phyloP scores from a whole-genome alignment of 345 rosid genomes.

The Pugionium dolabratum region DNA sequence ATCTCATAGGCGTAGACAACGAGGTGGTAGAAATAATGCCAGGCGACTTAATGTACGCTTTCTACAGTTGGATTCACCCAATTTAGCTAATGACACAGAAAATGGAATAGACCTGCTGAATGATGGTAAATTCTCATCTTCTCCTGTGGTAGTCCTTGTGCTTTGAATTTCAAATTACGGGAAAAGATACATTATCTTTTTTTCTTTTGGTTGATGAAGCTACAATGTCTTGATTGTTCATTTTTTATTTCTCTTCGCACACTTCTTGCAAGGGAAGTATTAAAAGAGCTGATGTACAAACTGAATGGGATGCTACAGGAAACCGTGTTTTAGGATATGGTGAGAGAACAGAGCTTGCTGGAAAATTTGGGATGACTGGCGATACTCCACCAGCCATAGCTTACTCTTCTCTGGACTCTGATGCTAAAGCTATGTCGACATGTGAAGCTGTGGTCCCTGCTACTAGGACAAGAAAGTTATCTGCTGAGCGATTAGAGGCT shows the following conservation, averaged over 20 bases:
- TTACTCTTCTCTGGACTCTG: slow-evolving; percentile 56
- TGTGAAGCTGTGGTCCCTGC: slow-evolving; percentile 59
- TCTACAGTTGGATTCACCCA: slow-evolving; percentile 66
- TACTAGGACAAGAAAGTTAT: slow-evolving; percentile 61
- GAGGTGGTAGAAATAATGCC: slow-evolving; percentile 39
- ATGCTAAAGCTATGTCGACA: slow-evolving; percentile 49
- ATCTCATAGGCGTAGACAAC: slow-evolving; percentile 52
- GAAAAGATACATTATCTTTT: too few species aligned
- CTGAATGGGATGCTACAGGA: slow-evolving; percentile 51
- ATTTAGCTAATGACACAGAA: slow-evolving; percentile 41
- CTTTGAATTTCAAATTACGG: too few species aligned
- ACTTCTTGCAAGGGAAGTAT: not conserved
- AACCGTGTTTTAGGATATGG: slow-evolving; percentile 45
- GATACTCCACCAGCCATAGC: slow-evolving; percentile 57
- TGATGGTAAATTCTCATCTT: slow-evolving; percentile 46
- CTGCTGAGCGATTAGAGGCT: slow-evolving; percentile 71
- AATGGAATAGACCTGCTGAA: slow-evolving; percentile 46
- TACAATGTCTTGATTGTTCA: too few species aligned
- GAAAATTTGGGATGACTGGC: slow-evolving; percentile 50
- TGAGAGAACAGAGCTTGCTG: slow-evolving; percentile 50
- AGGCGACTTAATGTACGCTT: slow-evolving; percentile 53
- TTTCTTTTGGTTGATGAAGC: too few species aligned
- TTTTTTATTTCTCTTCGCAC: too few species aligned
- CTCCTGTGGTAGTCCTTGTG: not conserved
- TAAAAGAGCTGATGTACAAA: slow-evolving; percentile 47